These are phyloP conservation scores for Lophium mytilinum DNA, from an alignment of 495 filamentous ascomycete species.

Conservation along the genomic window DNA sequence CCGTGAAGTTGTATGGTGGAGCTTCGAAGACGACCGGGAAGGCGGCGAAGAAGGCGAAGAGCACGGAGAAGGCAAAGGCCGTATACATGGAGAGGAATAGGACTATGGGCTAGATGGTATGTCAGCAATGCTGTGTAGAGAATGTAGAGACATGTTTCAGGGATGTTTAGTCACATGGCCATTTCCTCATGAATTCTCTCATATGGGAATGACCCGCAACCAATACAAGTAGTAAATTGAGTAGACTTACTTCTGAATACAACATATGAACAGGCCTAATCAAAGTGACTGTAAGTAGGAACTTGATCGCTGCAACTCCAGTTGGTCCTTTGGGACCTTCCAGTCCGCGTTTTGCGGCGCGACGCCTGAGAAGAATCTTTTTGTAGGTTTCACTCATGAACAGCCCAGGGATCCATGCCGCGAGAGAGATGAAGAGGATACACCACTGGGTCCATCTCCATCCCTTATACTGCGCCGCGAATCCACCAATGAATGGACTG, in stretches of 20 bases:
- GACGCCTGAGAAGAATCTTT: constrained; percentile 34
- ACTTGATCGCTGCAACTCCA: constrained; percentile 24
- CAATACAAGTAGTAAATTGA: too few species aligned
- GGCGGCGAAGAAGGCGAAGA: constrained; percentile 38
- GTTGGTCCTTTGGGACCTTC: constrained; percentile 9
- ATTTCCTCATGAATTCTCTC: too few species aligned
- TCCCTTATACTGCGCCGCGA: constrained; percentile 26
- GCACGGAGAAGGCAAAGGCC: constrained; percentile 34
- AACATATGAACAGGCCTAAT: constrained; percentile 32
- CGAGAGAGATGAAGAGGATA: constrained; percentile 29
- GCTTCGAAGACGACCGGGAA: constrained; percentile 33
- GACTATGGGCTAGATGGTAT: constrained; percentile 38
- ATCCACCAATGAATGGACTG: constrained; percentile 35
- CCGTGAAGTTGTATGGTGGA: constrained; percentile 33
- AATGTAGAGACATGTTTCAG: too few species aligned
- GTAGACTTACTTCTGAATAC: too few species aligned
- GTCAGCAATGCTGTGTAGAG: too few species aligned
- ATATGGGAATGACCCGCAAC: too few species aligned
- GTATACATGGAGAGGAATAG: constrained; percentile 28
- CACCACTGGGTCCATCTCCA: constrained; percentile 40
- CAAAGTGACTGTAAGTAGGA: constrained; percentile 34
- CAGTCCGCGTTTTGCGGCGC: constrained; percentile 26
- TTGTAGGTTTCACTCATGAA: constrained; percentile 38
- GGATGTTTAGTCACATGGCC: too few species aligned
- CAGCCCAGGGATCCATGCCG: constrained; percentile 30